These are phyloP conservation scores for Aspergillus sp. DNA, from an alignment of 2,329 filamentous ascomycete species.

Conservation along the genomic window DNA sequence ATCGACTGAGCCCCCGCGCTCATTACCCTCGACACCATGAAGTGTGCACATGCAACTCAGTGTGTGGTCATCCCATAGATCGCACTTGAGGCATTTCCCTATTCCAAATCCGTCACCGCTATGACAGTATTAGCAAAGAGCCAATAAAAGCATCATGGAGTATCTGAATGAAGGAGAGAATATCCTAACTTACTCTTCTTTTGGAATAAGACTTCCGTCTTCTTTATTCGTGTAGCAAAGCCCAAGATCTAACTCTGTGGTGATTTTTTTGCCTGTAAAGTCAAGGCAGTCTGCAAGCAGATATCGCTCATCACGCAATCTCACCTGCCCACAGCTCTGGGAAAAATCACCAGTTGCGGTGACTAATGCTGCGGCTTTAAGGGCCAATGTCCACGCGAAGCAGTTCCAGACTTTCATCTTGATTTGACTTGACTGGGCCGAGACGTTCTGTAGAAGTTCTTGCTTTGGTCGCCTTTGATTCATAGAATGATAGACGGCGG, in stretches of 20 bases:
- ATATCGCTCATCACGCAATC: background rate
- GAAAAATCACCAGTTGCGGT: background rate
- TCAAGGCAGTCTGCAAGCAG: background rate
- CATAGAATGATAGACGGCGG: background rate
- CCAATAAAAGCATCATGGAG: background rate
- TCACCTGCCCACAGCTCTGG: background rate
- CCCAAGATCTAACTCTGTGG: background rate
- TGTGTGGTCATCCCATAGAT: background rate
- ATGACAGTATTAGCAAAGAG: background rate
- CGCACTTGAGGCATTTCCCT: background rate
- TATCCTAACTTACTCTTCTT: background rate
- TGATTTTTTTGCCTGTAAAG: background rate
- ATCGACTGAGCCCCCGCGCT: background rate
- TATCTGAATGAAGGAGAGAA: background rate
- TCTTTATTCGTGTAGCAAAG: background rate
- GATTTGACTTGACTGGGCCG: background rate
- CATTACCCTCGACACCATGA: background rate
- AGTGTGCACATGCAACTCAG: background rate
- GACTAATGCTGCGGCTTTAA: background rate
- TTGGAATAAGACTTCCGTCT: background rate
- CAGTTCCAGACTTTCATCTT: background rate
- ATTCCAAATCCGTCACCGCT: background rate
- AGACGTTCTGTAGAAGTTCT: background rate
- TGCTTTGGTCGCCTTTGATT: background rate
- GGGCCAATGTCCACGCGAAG: background rate